These are phyloP conservation scores for Trypanosoma congolense DNA, from an alignment of 208 protist species.

Conservation along the genomic window DNA sequence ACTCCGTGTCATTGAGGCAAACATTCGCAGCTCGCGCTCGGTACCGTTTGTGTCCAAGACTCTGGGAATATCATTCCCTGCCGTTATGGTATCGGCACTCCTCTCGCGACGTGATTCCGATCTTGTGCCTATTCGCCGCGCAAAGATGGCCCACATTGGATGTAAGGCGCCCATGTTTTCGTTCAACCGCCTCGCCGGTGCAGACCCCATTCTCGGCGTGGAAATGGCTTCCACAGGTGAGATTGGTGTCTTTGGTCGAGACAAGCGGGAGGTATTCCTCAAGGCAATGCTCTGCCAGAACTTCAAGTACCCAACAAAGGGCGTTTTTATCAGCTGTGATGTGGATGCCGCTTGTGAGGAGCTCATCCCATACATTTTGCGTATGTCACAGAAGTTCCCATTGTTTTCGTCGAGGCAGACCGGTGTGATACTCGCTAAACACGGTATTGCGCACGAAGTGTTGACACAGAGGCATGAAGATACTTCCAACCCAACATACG, in stretches of 20 bases:
- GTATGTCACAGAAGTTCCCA: conserved; percentile 29
- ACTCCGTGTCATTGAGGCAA: conserved; percentile 96
- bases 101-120: conserved; percentile 62
- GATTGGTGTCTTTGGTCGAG: conserved; percentile 94
- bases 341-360: conserved; percentile 35
- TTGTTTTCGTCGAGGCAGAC: conserved; percentile 78
- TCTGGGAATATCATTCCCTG: conserved; percentile 93
- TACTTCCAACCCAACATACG: conserved; percentile 28
- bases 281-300: conserved; percentile 87
- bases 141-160: conserved; percentile 89
- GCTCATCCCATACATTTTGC: conserved; percentile 52
- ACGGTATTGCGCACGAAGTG: conserved; percentile 66
- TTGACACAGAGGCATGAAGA: conserved; percentile 40
- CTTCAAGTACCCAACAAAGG: conserved; percentile 67
- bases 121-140: conserved; percentile 79
- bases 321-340: conserved; percentile 87
- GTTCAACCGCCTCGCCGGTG: conserved; percentile 95
- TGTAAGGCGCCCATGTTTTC: conserved; percentile 98
- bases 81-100: conserved; percentile 82
- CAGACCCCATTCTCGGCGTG: conserved; percentile 97
- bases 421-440: conserved; percentile 68
- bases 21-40: conserved; percentile 95
- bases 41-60: conserved; percentile 98
- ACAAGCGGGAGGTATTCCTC: conserved; percentile 86
- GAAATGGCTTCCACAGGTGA: conserved; percentile 98